phyloP scores from a whole-genome alignment of 805 yeast species.

The Pichia sporocuriosa region DNA sequence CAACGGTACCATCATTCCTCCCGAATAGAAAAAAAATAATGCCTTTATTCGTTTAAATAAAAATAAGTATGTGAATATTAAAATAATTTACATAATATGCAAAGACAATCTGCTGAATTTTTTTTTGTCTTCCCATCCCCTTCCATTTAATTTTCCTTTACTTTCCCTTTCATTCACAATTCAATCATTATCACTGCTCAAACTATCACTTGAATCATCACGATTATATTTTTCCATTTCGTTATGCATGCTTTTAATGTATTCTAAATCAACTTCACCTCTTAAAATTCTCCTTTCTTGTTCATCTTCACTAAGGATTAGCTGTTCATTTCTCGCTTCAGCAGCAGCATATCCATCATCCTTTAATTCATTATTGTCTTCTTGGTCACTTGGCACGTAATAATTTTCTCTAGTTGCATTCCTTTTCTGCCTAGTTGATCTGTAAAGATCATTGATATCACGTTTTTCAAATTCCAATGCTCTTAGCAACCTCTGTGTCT shows the following conservation, averaged over 20 bases:
- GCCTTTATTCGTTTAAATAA: too few relatives aligned
- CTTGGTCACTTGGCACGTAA: conserved; percentile 57
- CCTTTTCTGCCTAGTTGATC: conserved; percentile 7
- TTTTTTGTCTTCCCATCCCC: too few relatives aligned
- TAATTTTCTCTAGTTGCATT: conserved; percentile 51
- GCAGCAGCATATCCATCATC: conserved; percentile 33
- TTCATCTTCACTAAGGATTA: conserved; percentile 18
- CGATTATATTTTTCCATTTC: conserved; percentile 2
- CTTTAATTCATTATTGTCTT: conserved; percentile 42
- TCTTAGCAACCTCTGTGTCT: conserved; percentile 8
- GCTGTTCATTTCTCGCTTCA: conserved; percentile 12
- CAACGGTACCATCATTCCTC: too few relatives aligned
- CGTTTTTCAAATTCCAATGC: conserved; percentile 15
- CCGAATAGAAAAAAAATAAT: too few relatives aligned
- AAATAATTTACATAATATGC: too few relatives aligned
- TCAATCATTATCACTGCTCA: conserved; percentile 7
- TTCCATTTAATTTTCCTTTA: background rate
- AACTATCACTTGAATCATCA: conserved; percentile 1
- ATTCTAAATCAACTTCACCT: conserved; percentile 12
- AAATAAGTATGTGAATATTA: too few relatives aligned
- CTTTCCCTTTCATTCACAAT: background rate
- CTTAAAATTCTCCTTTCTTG: conserved; percentile 13
- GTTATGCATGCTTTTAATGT: conserved; percentile 3
- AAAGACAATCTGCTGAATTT: too few relatives aligned
- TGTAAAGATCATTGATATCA: conserved; percentile 10